Evolutionary conservation across 169 alveolate genomes (phyloP).

Genomic region (Plasmodium gonderi): DNA sequence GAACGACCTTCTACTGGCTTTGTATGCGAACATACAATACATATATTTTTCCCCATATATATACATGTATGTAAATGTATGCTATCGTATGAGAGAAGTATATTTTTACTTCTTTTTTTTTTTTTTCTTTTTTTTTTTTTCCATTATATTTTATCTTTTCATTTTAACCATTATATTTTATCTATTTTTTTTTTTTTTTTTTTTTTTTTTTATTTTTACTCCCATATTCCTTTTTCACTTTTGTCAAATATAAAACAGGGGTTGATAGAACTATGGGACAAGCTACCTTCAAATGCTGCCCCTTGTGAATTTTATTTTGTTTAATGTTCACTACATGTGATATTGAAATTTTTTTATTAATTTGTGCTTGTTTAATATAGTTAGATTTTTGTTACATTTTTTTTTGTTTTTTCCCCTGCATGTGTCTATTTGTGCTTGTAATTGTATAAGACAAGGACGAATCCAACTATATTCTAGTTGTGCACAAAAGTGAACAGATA

Average conservation of each 20-base stretch:
- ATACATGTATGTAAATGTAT: neutral
- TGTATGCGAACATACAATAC: neutral
- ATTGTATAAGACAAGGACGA: neutral
- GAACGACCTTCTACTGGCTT: neutral
- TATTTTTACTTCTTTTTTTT: neutral
- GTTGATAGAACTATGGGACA: neutral
- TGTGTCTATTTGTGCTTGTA: neutral
- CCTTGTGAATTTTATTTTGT: neutral
- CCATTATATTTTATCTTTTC: neutral
- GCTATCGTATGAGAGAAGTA: neutral
- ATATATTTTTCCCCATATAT: neutral
- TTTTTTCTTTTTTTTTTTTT: neutral
- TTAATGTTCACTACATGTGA: neutral
- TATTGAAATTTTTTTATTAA: neutral
- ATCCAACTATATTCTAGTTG: neutral
- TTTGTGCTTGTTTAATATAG: neutral
- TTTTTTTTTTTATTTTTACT: neutral
- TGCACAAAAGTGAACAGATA: neutral
- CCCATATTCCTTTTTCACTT: neutral
- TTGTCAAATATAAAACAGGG: neutral
- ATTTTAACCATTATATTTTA: neutral
- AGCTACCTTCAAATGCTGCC: neutral
- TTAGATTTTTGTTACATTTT: neutral
- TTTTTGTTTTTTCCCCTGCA: neutral
- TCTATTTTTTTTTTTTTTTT: neutral